These are phyloP conservation scores for Gymnopus androsaceus DNA, from an alignment of 1,284 basidiomycete genomes.

Conservation along the genomic window DNA sequence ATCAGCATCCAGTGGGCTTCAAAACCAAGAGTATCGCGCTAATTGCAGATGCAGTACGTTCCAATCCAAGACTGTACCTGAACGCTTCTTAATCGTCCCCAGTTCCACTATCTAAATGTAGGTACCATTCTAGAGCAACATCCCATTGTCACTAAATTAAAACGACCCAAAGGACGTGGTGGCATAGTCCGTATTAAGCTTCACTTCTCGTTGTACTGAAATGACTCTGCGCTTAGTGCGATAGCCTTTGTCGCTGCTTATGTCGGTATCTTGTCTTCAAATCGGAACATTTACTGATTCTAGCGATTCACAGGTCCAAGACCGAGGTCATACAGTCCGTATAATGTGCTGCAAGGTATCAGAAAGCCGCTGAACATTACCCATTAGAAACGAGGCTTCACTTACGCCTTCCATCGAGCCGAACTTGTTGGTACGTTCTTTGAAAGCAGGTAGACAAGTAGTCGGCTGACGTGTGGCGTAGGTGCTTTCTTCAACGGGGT, in stretches of 20 bases:
- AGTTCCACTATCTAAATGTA: slow-evolving; percentile 55
- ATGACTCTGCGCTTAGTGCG: slow-evolving; percentile 24
- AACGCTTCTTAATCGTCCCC: slow-evolving; percentile 2
- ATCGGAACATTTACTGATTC: not conserved
- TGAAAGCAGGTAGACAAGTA: not conserved
- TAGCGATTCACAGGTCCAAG: slow-evolving; percentile 34
- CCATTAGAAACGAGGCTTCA: slow-evolving; percentile 30
- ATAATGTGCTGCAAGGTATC: not conserved
- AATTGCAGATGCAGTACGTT: slow-evolving; percentile 50
- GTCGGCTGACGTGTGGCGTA: slow-evolving; percentile 21
- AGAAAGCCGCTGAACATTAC: not conserved
- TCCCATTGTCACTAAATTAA: not conserved
- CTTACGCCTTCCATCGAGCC: slow-evolving; percentile 51
- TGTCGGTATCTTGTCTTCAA: slow-evolving; percentile 19
- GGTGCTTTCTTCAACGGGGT: slow-evolving; percentile 56
- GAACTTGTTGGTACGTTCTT: slow-evolving; percentile 45
- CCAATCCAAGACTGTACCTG: not conserved
- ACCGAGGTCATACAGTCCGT: slow-evolving; percentile 42
- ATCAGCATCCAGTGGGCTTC: slow-evolving; percentile 42
- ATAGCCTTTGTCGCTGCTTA: slow-evolving; percentile 42
- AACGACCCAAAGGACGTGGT: slow-evolving; percentile 36
- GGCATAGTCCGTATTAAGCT: slow-evolving; percentile 33
- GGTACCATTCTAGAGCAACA: slow-evolving; percentile 13
- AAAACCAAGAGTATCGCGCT: slow-evolving; percentile 49
- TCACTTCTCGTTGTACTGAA: not conserved